phyloP scores from a whole-genome alignment of 2,329 filamentous ascomycete genomes.

The Penicillium sp. region DNA sequence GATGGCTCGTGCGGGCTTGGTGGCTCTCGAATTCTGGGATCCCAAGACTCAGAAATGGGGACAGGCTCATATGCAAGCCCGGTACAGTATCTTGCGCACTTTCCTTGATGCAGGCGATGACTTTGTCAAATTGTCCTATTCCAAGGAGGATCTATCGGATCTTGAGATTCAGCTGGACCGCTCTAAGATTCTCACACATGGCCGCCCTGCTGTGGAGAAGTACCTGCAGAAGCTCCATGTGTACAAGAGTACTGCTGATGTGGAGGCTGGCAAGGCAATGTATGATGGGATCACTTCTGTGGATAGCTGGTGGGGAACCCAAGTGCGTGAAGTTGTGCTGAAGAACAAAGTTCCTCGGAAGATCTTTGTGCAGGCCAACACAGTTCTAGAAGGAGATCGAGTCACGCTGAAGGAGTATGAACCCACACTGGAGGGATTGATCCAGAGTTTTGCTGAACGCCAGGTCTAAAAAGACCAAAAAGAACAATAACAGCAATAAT shows the following conservation, averaged over 20 bases:
- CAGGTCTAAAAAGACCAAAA: constrained; percentile 32
- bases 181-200: constrained; percentile 75
- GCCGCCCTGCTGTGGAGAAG: constrained; percentile 73
- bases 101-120: constrained; percentile 80
- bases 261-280: constrained; percentile 67
- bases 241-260: constrained; percentile 85
- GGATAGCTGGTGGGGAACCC: constrained; percentile 75
- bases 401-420: constrained; percentile 83
- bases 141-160: constrained; percentile 69
- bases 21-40: constrained; percentile 90
- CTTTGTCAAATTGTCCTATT: constrained; percentile 77
- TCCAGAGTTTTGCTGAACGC: constrained; percentile 70
- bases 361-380: constrained; percentile 91
- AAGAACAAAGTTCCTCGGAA: constrained; percentile 56
- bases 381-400: constrained; percentile 61
- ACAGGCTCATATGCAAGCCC: constrained; percentile 84
- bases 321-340: constrained; percentile 62
- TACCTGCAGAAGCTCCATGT: constrained; percentile 89
- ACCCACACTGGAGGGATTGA: constrained; percentile 69
- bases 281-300: constrained; percentile 81
- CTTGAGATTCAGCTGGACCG: constrained; percentile 77
- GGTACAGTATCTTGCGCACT: constrained; percentile 70
- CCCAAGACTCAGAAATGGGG: constrained; percentile 88
- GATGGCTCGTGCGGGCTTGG: constrained; percentile 90
- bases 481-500: too few relatives aligned